Base-by-base conservation (phyloP, 2,329 filamentous ascomycete genomes). In the Cytospora mali region DNA sequence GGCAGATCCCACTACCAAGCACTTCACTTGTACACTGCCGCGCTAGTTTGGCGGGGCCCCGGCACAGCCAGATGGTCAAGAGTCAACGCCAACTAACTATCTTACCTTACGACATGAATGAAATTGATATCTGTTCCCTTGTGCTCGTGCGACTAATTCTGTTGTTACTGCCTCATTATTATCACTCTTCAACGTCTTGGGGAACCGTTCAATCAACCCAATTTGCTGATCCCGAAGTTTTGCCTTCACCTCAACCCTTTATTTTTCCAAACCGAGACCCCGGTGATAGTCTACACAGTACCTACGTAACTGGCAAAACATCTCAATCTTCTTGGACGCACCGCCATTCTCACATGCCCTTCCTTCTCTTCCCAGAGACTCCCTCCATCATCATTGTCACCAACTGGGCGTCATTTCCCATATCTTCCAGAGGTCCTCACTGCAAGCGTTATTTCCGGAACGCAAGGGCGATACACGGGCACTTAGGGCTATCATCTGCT, bases 11-110 rank as follows among this genome's bases (percentile, higher is more conserved):
- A 28, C 42, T 21, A 46, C n/a, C 9, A 10, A 23, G 42, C 14
- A 46, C n/a, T 42, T n/a, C 14, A 42, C n/a, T n/a, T 46, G n/a
- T 46, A 46, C 42, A 46, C 42, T 23, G n/a, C n/a, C 16, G 58
- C 53, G 49, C 54, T 62, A 55, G 21, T 58, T 52, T 64, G 55
- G 59, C 55, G 62, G 58, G 58, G 62, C 58, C 62, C 62, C 62
- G 62, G 62, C 62, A 48, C 53, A 42, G 27, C n/a, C 59, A 61
- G 31, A 51, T 48, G 21, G 42, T 46, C 42, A 46, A 21, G n/a
- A 46, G 42, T 46, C 18, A 42, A n/a, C 39, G 39, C 39, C 42
- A 46, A 46, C n/a, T 10, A n/a, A 46, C n/a, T 18, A 7, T 10
- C 35, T 10, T 46, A 46, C 21, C n/a, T n/a, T n/a, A n/a, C n/a